Conservation (phyloP, 805 yeast species). For the Nadsonia fulvescens region DNA sequence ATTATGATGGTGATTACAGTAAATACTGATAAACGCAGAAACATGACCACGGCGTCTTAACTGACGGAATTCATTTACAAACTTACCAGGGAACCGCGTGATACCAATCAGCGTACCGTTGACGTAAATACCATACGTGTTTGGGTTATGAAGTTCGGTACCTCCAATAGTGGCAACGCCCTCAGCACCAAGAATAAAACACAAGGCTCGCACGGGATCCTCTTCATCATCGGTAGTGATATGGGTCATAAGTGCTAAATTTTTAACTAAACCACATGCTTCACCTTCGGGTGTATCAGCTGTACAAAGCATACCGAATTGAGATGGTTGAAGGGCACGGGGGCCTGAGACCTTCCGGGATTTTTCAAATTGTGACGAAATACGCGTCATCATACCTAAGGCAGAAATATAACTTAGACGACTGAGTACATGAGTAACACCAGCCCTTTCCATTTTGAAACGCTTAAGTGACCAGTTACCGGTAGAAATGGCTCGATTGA, state of each 20-base stretch:
- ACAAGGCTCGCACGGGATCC: conserved; percentile 60
- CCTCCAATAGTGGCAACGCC: conserved; percentile 68
- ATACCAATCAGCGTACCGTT: conserved; percentile 92
- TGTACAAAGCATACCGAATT: conserved; percentile 96
- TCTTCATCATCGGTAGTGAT: conserved; percentile 97
- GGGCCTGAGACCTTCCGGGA: conserved; percentile 97
- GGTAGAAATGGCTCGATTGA: conserved; percentile 91
- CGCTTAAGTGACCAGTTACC: conserved; percentile 98
- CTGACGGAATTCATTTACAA: conserved; percentile 59
- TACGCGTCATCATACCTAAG: conserved; percentile 98
- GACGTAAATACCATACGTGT: conserved; percentile 71
- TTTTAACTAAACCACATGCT: conserved; percentile 96
- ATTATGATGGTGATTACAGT: conserved; percentile 71
- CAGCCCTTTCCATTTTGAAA: conserved; percentile 98
- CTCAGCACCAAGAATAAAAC: conserved; percentile 79
- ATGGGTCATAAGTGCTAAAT: conserved; percentile 94
- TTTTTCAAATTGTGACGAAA: conserved; percentile 96
- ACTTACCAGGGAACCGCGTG: conserved; percentile 69
- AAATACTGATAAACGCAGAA: conserved; percentile 81
- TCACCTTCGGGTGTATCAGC: conserved; percentile 99
- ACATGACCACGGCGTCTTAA: conserved; percentile 73
- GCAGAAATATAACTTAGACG: conserved; percentile 88
- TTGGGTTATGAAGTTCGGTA: conserved; percentile 54
- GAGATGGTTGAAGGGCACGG: conserved; percentile 96
- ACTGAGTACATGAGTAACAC: conserved; percentile 91